Evolutionary conservation across 148 eudicot species (phyloP).

Genomic region (Chenopodium quinoa): DNA sequence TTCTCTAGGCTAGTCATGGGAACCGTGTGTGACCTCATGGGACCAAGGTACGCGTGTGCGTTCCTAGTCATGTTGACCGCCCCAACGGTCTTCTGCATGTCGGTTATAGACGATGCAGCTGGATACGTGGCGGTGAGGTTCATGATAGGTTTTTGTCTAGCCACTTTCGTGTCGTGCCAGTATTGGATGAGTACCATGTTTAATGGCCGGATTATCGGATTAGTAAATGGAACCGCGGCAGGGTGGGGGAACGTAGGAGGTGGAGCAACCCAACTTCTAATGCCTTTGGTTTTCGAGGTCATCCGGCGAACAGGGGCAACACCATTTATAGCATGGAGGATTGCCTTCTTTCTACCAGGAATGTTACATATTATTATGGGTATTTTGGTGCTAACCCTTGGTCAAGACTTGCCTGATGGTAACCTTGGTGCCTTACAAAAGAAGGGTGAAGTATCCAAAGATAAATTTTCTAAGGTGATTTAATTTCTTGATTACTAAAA

Average conservation of each 20-base stretch:
- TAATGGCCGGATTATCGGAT: conserved; percentile 40
- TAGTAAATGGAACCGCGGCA: conserved; percentile 50
- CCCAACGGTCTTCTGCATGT: conserved; percentile 41
- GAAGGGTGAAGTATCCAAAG: conserved; percentile 41
- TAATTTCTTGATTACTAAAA: neutral
- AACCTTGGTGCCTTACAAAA: conserved; percentile 40
- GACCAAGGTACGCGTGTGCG: conserved; percentile 43
- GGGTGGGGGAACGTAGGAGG: conserved; percentile 73
- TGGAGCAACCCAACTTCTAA: conserved; percentile 50
- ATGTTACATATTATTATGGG: conserved; percentile 43
- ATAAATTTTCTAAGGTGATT: conserved; percentile 38
- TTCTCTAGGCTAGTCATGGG: conserved; percentile 45
- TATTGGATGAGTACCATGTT: conserved; percentile 71
- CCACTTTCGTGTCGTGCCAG: conserved; percentile 50
- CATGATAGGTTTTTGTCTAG: conserved; percentile 43
- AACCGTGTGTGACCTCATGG: conserved; percentile 39
- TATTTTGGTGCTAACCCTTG: conserved; percentile 42
- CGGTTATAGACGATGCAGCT: conserved; percentile 25
- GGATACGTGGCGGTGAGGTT: conserved; percentile 44
- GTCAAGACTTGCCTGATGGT: conserved; percentile 65
- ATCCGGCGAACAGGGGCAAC: conserved; percentile 32
- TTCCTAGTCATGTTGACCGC: conserved; percentile 38
- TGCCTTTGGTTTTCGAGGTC: conserved; percentile 47
- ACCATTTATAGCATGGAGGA: conserved; percentile 52
- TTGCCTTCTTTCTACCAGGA: conserved; percentile 56